Conservation (phyloP, 352 stramenopile species). For the Globisporangium radiosum region DNA sequence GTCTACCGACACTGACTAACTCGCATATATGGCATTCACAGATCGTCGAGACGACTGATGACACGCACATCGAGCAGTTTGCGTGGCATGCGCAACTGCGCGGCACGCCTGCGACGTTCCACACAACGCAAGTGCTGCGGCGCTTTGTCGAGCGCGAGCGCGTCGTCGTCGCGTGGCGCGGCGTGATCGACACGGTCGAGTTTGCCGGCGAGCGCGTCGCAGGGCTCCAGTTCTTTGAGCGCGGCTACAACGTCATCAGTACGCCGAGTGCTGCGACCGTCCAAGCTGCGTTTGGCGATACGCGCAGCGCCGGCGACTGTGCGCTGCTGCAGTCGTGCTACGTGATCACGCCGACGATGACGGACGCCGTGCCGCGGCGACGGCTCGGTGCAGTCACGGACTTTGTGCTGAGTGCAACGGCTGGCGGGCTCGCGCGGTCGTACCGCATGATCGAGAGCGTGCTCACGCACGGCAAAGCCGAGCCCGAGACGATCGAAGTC, state of each 20-base stretch:
- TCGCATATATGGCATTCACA: background rate
- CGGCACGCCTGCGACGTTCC: constrained; percentile 18
- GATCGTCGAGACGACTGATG: constrained; percentile 24
- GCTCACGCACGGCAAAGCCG: background rate
- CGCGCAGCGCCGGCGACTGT: too few relatives aligned
- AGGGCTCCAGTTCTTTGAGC: constrained; percentile 32
- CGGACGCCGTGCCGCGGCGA: background rate
- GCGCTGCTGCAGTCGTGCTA: constrained; percentile 35
- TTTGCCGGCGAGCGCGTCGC: constrained; percentile 25
- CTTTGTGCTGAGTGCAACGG: background rate
- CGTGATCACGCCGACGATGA: constrained; percentile 25
- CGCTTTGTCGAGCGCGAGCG: constrained; percentile 26
- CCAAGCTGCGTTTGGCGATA: too few relatives aligned
- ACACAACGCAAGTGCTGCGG: constrained; percentile 26
- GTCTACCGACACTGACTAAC: too few relatives aligned
- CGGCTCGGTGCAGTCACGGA: background rate
- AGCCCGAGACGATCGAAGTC: background rate
- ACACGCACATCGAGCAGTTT: constrained; percentile 29
- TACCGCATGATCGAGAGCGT: constrained; percentile 4
- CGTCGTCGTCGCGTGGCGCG: constrained; percentile 33
- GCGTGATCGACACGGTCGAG: constrained; percentile 28
- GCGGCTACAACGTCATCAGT: constrained; percentile 35
- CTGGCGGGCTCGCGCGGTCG: background rate
- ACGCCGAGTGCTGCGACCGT: constrained; percentile 5
- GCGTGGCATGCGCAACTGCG: constrained; percentile 13